These are phyloP conservation scores for Colletotrichum liaoningense DNA, from an alignment of 2,329 filamentous ascomycete genomes.

Conservation along the genomic window DNA sequence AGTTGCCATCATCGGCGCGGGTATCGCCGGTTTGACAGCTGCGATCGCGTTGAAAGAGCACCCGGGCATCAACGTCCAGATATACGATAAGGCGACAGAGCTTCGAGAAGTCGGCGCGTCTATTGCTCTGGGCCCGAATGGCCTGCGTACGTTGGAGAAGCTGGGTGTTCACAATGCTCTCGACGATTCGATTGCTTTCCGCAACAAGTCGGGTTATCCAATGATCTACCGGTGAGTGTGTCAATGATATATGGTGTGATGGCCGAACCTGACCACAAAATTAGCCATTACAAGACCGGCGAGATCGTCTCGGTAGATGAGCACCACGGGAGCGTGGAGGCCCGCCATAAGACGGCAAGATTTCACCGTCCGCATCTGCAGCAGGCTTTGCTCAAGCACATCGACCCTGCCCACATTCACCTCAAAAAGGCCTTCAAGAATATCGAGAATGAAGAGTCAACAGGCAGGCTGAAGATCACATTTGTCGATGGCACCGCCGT, in stretches of 20 bases:
- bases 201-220: conserved; percentile 53
- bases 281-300: conserved; percentile 54
- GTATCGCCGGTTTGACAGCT: conserved; percentile 61
- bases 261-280: accelerated
- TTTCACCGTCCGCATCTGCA: conserved; percentile 63
- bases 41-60: conserved; percentile 57
- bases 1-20: conserved; percentile 61
- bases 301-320: conserved; percentile 57
- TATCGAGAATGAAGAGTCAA: conserved; percentile 44
- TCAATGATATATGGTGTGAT: too few relatives aligned
- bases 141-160: conserved; percentile 61
- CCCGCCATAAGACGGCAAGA: conserved; percentile 54
- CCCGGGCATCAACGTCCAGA: conserved; percentile 54
- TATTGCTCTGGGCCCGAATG: conserved; percentile 64
- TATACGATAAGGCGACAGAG: conserved; percentile 61
- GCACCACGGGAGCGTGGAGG: conserved; percentile 50
- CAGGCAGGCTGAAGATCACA: conserved; percentile 46
- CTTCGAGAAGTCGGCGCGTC: conserved; percentile 60
- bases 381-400: conserved; percentile 56
- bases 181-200: conserved; percentile 51
- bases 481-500: conserved; percentile 61
- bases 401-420: conserved; percentile 54
- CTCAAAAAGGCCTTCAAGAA: conserved; percentile 54
- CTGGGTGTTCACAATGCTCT: conserved; percentile 61
- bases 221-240: conserved; percentile 56